Conservation (phyloP, 768 basidiomycete species). For the Fomitopsis pulvina region DNA sequence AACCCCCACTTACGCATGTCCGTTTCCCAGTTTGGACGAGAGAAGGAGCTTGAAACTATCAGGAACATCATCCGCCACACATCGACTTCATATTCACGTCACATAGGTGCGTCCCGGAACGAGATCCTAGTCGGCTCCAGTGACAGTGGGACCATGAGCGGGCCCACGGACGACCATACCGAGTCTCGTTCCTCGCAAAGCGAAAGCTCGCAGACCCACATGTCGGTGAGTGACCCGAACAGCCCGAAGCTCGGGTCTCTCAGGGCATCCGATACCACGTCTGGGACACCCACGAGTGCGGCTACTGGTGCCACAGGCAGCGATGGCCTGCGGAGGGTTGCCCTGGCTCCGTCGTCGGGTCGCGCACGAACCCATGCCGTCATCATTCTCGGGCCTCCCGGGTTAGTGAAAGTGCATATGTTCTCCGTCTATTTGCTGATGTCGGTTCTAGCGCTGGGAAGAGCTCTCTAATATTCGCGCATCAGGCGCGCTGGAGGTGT, state of each 20-base stretch:
- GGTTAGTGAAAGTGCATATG: conserved; percentile 32
- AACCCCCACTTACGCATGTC: not conserved
- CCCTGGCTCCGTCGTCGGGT: conserved; percentile 36
- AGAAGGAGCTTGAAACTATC: conserved; percentile 63
- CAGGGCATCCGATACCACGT: conserved; percentile 9
- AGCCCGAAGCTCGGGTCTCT: conserved; percentile 16
- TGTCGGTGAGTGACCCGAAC: conserved; percentile 11
- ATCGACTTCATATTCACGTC: conserved; percentile 55
- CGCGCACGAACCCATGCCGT: conserved; percentile 49
- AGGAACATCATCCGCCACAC: conserved; percentile 48
- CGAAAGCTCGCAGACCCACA: conserved; percentile 7
- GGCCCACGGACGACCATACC: conserved; percentile 13
- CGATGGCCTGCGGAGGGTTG: conserved; percentile 38
- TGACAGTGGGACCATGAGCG: conserved; percentile 20
- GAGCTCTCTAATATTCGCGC: conserved; percentile 60
- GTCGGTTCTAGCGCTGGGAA: conserved; percentile 53
- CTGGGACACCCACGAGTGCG: conserved; percentile 15
- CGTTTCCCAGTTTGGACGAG: conserved; percentile 51
- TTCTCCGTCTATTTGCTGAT: not conserved
- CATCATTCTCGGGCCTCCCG: conserved; percentile 57
- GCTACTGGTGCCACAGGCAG: conserved; percentile 30
- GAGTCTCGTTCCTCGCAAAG: conserved; percentile 41
- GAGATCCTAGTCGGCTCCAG: conserved; percentile 31
- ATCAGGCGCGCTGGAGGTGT: conserved; percentile 72
- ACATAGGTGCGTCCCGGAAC: conserved; percentile 38